Evolutionary conservation across 2,329 filamentous ascomycete genomes (phyloP), one percentile per base, ranked within the genome.

Genomic region (Talaromyces sp.): DNA sequence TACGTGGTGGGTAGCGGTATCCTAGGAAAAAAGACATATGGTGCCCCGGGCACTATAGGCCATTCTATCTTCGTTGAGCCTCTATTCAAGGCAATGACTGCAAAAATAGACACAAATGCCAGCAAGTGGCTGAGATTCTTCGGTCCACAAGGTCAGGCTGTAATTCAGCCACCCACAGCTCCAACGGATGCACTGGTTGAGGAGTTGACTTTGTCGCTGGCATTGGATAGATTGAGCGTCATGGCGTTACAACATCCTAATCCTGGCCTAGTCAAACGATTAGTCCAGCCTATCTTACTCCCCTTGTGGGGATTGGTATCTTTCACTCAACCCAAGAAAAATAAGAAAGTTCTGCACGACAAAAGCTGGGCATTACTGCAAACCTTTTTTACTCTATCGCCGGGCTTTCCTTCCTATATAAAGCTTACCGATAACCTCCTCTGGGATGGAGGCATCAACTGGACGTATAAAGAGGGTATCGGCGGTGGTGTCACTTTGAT

Each of bases 1-100:
- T 81, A 80, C 67, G 73, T 76, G 19, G 74, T 80, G 56, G 78
- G 79, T 6, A 81, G 74, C 69, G 79, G 79, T n/a, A 78, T 81
- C 36, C 66, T 81, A 31, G 73, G 77, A 2, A 80, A 80, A 65
- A 74, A 75, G 34, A 63, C 72, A 15, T 77, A 76, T 64, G 79
- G 79, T 4, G 74, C 77, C 19, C 75, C 76, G 36, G 76, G 77
- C 5, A 76, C 75, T 0, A 73, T 79, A 60, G 79, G 79, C 0
- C 76, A 80, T 69, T 75, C 69, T 3, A 78, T 81, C 38, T 80
- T 81, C 51, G 67, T 79, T 22, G 74, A 78, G 63, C 79, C 79
- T 0, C 70, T 79, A 3, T 77, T 80, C 63, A 75, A 77, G 45
- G 68, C 72, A 5, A 69, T 81, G 8, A 76, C 75, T 13, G 77